Evolutionary conservation across 1,139 yeast genomes (phyloP).

Genomic region (Saccharomyces hybrid): DNA sequence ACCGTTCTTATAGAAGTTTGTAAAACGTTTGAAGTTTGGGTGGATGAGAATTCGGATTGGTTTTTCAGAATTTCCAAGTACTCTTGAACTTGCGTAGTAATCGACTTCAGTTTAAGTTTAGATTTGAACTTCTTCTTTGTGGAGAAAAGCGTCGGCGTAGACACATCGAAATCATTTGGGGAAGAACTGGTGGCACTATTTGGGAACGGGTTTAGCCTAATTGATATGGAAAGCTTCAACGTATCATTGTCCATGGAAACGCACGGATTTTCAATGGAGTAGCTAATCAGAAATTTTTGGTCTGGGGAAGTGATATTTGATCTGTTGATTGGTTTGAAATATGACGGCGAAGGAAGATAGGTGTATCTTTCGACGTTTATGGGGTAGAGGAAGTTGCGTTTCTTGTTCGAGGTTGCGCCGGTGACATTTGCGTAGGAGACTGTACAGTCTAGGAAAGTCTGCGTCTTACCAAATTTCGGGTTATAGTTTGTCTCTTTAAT

Average conservation of each 20-base stretch:
- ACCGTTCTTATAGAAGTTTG: conserved; percentile 25
- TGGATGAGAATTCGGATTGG: not conserved
- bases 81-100: conserved; percentile 47
- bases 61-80: conserved; percentile 33
- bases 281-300: conserved; percentile 21
- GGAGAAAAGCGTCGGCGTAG: conserved; percentile 5
- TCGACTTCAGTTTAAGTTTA: conserved; percentile 39
- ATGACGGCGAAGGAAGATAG: conserved; percentile 20
- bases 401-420: conserved; percentile 2
- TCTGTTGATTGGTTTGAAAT: conserved; percentile 25
- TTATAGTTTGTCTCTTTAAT: conserved; percentile 39
- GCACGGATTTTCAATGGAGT: conserved; percentile 27
- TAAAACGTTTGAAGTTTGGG: conserved; percentile 19
- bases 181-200: conserved; percentile 25
- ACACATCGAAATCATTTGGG: not conserved
- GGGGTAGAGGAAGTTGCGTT: conserved; percentile 18
- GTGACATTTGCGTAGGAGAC: conserved; percentile 17
- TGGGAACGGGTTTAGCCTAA: conserved; percentile 37
- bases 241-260: conserved; percentile 41
- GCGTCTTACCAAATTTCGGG: conserved; percentile 27
- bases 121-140: conserved; percentile 18
- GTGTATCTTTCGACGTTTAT: conserved; percentile 30
- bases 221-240: conserved; percentile 35
- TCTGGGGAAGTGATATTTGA: conserved; percentile 25
- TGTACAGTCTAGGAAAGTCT: conserved; percentile 26